These are phyloP conservation scores for Curvularia eragrostidis DNA, from an alignment of 2,329 filamentous ascomycete genomes.

Conservation along the genomic window DNA sequence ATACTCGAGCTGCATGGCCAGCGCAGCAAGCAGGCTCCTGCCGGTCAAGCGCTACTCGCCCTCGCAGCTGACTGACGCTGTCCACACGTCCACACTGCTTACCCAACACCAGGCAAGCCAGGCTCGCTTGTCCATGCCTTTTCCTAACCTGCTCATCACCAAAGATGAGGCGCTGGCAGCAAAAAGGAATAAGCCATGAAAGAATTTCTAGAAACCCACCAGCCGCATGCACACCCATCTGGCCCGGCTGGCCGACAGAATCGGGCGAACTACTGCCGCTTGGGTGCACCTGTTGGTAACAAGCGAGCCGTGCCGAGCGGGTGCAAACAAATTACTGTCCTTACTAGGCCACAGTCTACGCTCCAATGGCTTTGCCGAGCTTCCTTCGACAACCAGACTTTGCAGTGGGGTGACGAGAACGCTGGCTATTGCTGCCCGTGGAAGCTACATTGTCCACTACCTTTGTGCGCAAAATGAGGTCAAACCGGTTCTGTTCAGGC, in stretches of 20 bases:
- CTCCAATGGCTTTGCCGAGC: background rate
- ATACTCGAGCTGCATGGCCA: slow-evolving; percentile 8
- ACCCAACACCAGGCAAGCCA: background rate
- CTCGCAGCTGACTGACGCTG: background rate
- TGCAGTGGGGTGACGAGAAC: background rate
- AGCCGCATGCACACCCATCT: slow-evolving; percentile 1
- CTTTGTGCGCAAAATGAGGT: background rate
- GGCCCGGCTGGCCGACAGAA: background rate
- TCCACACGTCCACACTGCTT: background rate
- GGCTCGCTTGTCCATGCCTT: background rate
- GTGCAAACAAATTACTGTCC: background rate
- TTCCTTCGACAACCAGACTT: background rate
- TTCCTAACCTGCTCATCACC: background rate
- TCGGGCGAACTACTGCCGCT: slow-evolving; percentile 4
- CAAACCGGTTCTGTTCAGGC: background rate
- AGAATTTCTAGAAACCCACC: background rate
- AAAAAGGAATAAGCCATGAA: background rate
- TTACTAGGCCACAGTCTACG: background rate
- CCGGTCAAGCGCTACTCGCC: background rate
- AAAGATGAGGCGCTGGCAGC: background rate
- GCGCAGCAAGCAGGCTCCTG: slow-evolving; percentile 6
- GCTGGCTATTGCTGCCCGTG: background rate
- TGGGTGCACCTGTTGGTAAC: background rate
- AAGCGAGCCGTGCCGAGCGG: slow-evolving; percentile 1
- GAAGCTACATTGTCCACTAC: background rate